Conservation (phyloP, 768 basidiomycete genomes). For the Pholiota microspora region DNA sequence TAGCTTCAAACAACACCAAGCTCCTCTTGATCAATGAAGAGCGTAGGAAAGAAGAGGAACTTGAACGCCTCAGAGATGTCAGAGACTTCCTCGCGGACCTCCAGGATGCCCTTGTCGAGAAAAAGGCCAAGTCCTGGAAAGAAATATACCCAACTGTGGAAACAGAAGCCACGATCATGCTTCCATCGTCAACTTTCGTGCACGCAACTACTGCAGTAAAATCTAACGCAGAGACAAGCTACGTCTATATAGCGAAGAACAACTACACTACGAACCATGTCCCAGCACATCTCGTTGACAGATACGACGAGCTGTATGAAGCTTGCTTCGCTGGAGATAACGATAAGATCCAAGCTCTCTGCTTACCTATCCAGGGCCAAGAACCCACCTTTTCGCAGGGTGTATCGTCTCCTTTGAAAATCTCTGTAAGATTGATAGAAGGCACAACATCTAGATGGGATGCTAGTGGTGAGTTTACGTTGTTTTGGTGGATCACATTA, state of each 20-base stretch:
- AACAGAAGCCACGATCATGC: conserved; percentile 2
- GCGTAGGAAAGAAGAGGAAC: conserved; percentile 11
- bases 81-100: conserved; percentile 34
- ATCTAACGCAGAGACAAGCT: background rate
- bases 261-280: conserved; percentile 29
- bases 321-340: conserved; percentile 55
- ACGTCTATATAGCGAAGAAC: conserved; percentile 7
- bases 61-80: conserved; percentile 24
- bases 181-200: background rate
- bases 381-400: conserved; percentile 13
- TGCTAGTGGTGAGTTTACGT: conserved; percentile 18
- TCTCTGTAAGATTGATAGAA: conserved; percentile 34
- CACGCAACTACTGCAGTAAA: too few relatives aligned
- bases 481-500: background rate
- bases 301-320: conserved; percentile 56
- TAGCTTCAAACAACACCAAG: background rate
- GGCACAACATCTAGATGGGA: conserved; percentile 14
- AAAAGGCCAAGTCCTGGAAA: conserved; percentile 41
- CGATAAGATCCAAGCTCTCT: conserved; percentile 47
- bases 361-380: conserved; percentile 40
- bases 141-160: conserved; percentile 33
- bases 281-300: conserved; percentile 28
- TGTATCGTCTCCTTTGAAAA: conserved; percentile 35
- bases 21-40: conserved; percentile 4
- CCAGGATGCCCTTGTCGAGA: conserved; percentile 28